Evolutionary conservation across 768 basidiomycete genomes (phyloP).

Genomic region (Hortiboletus campestris): DNA sequence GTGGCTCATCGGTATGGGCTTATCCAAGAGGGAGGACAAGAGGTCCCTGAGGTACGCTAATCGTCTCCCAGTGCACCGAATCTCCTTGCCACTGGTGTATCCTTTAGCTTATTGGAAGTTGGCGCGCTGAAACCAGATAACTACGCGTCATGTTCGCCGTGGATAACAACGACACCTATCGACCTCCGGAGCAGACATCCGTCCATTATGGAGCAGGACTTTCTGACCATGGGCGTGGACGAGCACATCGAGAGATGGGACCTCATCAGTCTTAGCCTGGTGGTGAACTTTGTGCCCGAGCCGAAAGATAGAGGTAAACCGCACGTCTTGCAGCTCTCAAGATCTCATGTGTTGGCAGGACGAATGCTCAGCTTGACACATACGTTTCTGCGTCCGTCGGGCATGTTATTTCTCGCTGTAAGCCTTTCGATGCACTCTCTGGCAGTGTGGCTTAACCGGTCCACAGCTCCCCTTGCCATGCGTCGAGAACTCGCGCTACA

Average conservation of each 20-base stretch:
- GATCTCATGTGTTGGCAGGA: slow-evolving; percentile 41
- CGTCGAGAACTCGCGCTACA: slow-evolving; percentile 81
- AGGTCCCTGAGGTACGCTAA: slow-evolving; percentile 32
- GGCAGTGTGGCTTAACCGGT: slow-evolving; percentile 7
- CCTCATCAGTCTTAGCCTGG: slow-evolving; percentile 79
- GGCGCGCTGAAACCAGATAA: slow-evolving; percentile 87
- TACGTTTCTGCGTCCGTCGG: slow-evolving; percentile 49
- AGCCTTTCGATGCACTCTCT: slow-evolving; percentile 26
- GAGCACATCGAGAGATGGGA: slow-evolving; percentile 65
- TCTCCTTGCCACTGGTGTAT: neutral
- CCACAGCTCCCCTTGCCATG: slow-evolving; percentile 83
- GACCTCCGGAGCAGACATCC: slow-evolving; percentile 86
- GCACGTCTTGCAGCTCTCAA: neutral
- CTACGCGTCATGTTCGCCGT: slow-evolving; percentile 59
- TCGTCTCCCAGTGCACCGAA: slow-evolving; percentile 1
- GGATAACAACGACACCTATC: slow-evolving; percentile 75
- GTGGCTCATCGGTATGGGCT: slow-evolving; percentile 65
- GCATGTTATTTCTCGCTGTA: slow-evolving; percentile 71
- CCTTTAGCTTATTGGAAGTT: slow-evolving; percentile 74
- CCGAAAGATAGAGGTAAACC: slow-evolving; percentile 67
- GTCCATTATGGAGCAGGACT: slow-evolving; percentile 81
- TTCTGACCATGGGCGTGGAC: slow-evolving; percentile 57
- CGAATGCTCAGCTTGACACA: slow-evolving; percentile 67
- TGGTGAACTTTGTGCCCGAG: slow-evolving; percentile 85
- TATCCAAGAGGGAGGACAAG: slow-evolving; percentile 27